Evolutionary conservation across 2,329 filamentous ascomycete genomes (phyloP).

Genomic region (Alternaria brassicae): DNA sequence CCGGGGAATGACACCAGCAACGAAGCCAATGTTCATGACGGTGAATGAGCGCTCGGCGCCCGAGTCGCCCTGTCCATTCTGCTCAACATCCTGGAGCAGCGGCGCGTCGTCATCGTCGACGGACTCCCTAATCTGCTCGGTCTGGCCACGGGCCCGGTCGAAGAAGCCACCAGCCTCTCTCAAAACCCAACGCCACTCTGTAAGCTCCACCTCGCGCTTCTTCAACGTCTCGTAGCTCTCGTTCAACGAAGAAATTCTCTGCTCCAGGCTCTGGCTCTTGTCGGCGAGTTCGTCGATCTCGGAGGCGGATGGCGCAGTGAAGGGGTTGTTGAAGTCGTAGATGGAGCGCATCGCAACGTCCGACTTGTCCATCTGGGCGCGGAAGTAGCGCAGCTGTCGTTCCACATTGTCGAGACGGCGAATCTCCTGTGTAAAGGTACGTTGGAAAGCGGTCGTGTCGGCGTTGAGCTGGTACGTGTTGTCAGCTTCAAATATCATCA

Average conservation of each 20-base stretch:
- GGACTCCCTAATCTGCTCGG: conserved; percentile 93
- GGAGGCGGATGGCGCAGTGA: conserved; percentile 86
- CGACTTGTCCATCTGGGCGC: conserved; percentile 93
- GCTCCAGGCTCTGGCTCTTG: conserved; percentile 89
- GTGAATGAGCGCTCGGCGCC: conserved; percentile 86
- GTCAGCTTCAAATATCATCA: conserved; percentile 32
- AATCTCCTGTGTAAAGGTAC: conserved; percentile 97
- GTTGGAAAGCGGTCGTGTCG: conserved; percentile 91
- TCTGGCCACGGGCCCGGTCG: conserved; percentile 92
- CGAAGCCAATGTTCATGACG: conserved; percentile 98
- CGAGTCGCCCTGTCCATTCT: conserved; percentile 72
- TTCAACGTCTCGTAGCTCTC: conserved; percentile 99
- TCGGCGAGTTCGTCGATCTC: conserved; percentile 97
- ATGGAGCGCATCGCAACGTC: conserved; percentile 85
- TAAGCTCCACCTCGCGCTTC: conserved; percentile 95
- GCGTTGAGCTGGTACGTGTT: conserved; percentile 76
- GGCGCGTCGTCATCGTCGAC: conserved; percentile 87
- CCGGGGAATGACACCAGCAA: conserved; percentile 91
- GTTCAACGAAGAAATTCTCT: conserved; percentile 88
- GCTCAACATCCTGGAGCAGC: conserved; percentile 89
- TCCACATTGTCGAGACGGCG: conserved; percentile 97
- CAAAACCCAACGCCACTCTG: conserved; percentile 97
- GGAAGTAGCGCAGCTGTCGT: conserved; percentile 95
- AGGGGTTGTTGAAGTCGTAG: conserved; percentile 85
- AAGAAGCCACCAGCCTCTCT: conserved; percentile 97